phyloP scores from a whole-genome alignment of 1,284 basidiomycete species.

The Nidula niveotomentosa region DNA sequence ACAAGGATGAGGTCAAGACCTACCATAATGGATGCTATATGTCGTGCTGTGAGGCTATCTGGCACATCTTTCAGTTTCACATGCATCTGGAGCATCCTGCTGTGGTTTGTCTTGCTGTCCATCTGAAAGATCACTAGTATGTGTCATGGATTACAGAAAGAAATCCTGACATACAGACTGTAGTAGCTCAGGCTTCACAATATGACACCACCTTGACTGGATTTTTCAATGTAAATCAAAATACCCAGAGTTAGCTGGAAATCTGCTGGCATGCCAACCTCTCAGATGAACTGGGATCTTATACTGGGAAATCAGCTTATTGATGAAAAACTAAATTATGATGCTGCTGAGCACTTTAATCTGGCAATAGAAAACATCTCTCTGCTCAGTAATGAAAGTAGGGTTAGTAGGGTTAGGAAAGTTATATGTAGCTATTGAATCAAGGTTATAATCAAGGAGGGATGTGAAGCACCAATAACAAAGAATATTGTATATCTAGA shows the following conservation, averaged over 20 bases:
- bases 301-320: conserved; percentile 28
- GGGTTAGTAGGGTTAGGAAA: too few relatives aligned
- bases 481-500: too few relatives aligned
- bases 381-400: too few relatives aligned
- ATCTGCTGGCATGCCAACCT: conserved; percentile 26
- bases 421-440: too few relatives aligned
- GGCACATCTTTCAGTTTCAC: conserved; percentile 28
- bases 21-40: conserved; percentile 36
- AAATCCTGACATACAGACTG: neutral
- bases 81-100: conserved; percentile 27
- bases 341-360: conserved; percentile 11
- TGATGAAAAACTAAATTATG: conserved; percentile 29
- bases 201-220: neutral
- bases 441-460: too few relatives aligned
- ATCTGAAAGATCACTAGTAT: conserved; percentile 21
- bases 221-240: neutral
- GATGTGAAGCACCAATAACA: too few relatives aligned
- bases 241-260: neutral
- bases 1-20: conserved; percentile 25
- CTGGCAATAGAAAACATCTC: conserved; percentile 11
- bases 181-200: too few relatives aligned
- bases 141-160: neutral
- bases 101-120: conserved; percentile 31
- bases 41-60: conserved; percentile 26
- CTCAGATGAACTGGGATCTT: conserved; percentile 18